Percentiles rank a stretch among this genome's conserved stretches.
Evolutionary conservation across 768 basidiomycete species (phyloP).

Genomic region (Suillus lakei): DNA sequence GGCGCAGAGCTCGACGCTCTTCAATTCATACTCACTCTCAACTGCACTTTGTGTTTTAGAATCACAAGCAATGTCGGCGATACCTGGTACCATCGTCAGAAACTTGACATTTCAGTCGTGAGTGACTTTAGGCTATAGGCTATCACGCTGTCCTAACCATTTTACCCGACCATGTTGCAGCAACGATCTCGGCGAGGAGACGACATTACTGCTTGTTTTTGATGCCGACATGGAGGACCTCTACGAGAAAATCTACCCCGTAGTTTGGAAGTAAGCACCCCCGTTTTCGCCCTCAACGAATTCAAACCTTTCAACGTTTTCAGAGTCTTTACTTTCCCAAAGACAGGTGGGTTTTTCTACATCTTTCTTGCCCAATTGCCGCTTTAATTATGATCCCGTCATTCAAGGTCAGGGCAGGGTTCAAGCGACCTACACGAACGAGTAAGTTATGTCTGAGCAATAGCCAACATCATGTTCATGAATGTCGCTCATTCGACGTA

Average conservation of each 20-base stretch:
- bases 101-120: slow-evolving; percentile 2
- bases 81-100: not conserved
- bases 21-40: too few species aligned
- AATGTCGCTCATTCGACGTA: not conserved
- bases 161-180: not conserved
- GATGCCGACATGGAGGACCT: not conserved
- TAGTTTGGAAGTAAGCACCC: slow-evolving; percentile 1
- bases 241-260: not conserved
- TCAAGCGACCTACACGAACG: not conserved
- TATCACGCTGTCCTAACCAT: not conserved
- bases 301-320: not conserved
- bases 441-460: not conserved
- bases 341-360: not conserved
- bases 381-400: not conserved
- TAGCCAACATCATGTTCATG: not conserved
- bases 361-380: not conserved
- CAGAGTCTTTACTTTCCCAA: not conserved
- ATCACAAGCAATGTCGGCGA: too few species aligned
- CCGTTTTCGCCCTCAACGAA: not conserved
- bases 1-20: not conserved
- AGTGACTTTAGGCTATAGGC: not conserved
- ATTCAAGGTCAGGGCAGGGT: not conserved
- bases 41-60: not conserved
- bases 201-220: not conserved
- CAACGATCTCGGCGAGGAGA: not conserved